phyloP scores from a whole-genome alignment of 2,329 filamentous ascomycete species.

The Sarocladium brachiariae region DNA sequence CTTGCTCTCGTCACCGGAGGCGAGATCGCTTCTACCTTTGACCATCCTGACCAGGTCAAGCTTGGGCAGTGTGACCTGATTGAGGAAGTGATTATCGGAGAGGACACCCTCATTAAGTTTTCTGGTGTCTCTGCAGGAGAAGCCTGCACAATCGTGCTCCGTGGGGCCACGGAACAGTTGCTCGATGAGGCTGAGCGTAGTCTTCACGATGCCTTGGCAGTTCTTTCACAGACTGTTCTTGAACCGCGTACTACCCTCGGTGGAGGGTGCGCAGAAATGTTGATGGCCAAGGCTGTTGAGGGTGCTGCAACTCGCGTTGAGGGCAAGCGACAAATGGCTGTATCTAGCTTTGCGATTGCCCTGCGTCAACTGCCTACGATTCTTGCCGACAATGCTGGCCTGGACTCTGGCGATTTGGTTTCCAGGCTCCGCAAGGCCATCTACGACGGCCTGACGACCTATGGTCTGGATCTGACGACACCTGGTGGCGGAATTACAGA shows the following conservation, averaged over 20 bases:
- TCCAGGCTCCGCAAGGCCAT: slow-evolving; percentile 87
- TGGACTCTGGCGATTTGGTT: slow-evolving; percentile 92
- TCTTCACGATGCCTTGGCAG: slow-evolving; percentile 90
- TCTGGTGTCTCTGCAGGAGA: slow-evolving; percentile 90
- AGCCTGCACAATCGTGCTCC: slow-evolving; percentile 93
- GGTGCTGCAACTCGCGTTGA: slow-evolving; percentile 87
- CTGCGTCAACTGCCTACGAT: slow-evolving; percentile 93
- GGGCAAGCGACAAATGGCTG: slow-evolving; percentile 93
- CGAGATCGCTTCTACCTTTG: slow-evolving; percentile 96
- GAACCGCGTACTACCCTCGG: slow-evolving; percentile 92
- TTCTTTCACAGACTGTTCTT: slow-evolving; percentile 92
- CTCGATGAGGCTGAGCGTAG: slow-evolving; percentile 95
- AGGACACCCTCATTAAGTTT: slow-evolving; percentile 96
- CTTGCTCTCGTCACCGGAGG: slow-evolving; percentile 92
- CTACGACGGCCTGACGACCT: slow-evolving; percentile 89
- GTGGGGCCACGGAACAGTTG: slow-evolving; percentile 92
- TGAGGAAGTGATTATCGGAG: slow-evolving; percentile 96
- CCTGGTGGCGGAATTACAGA: slow-evolving; percentile 90
- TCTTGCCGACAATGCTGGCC: slow-evolving; percentile 91
- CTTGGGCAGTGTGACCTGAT: slow-evolving; percentile 92
- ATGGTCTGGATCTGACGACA: slow-evolving; percentile 80
- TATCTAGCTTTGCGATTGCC: slow-evolving; percentile 81
- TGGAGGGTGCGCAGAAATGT: slow-evolving; percentile 95
- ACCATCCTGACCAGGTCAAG: slow-evolving; percentile 95
- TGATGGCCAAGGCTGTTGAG: slow-evolving; percentile 98